These are phyloP conservation scores for Pichia inconspicua DNA, from an alignment of 1,139 yeast species.

Conservation along the genomic window DNA sequence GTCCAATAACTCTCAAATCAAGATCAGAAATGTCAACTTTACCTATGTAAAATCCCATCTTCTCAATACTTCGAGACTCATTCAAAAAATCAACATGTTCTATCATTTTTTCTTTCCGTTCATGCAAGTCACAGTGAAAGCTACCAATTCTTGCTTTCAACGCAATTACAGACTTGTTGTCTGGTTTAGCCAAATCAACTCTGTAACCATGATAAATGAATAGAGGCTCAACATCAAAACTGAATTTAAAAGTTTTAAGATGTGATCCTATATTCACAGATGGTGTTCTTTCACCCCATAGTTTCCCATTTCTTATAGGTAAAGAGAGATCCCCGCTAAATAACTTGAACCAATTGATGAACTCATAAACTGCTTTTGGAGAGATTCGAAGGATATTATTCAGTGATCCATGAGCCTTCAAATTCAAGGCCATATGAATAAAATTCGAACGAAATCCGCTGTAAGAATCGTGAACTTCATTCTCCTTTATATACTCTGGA, in stretches of 20 bases:
- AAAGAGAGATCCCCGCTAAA: slow-evolving; percentile 62
- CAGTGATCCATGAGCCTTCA: slow-evolving; percentile 10
- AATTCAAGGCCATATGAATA: slow-evolving; percentile 64
- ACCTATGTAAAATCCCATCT: slow-evolving; percentile 68
- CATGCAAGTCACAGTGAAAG: slow-evolving; percentile 75
- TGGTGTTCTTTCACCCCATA: slow-evolving; percentile 35
- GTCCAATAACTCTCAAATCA: slow-evolving; percentile 68
- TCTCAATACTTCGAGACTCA: slow-evolving; percentile 46
- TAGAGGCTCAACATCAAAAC: slow-evolving; percentile 65
- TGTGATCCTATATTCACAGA: slow-evolving; percentile 62
- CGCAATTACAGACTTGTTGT: slow-evolving; percentile 56
- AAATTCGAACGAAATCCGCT: slow-evolving; percentile 70
- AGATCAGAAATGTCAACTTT: slow-evolving; percentile 60
- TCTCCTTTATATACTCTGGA: slow-evolving; percentile 49
- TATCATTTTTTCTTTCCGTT: slow-evolving; percentile 66
- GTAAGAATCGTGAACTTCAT: slow-evolving; percentile 60
- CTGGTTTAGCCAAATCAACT: slow-evolving; percentile 37
- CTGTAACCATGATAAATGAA: slow-evolving; percentile 64
- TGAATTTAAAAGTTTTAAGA: slow-evolving; percentile 71
- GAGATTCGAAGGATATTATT: slow-evolving; percentile 65
- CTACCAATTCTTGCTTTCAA: slow-evolving; percentile 62
- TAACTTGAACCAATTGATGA: slow-evolving; percentile 75
- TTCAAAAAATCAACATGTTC: slow-evolving; percentile 54
- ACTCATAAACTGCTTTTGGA: slow-evolving; percentile 58
- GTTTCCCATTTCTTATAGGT: slow-evolving; percentile 65